Evolutionary conservation across 1,284 basidiomycete species (phyloP).

Genomic region (Rugosomyces carneus): DNA sequence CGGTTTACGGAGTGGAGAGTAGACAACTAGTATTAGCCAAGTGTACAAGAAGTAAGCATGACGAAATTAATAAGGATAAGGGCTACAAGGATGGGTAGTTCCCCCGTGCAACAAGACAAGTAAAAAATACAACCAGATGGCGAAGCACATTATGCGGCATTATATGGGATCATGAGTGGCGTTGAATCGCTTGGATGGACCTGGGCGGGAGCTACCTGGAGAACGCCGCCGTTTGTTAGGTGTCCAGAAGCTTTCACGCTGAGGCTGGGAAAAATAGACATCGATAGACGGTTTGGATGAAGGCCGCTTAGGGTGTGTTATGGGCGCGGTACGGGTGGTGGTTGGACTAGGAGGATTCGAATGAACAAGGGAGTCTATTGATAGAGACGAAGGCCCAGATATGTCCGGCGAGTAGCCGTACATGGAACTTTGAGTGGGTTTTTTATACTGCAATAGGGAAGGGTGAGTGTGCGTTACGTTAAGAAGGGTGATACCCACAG

Average conservation of each 20-base stretch:
- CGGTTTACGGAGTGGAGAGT: not conserved
- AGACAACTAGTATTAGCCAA: not conserved
- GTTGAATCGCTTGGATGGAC: conserved; percentile 18
- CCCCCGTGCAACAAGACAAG: conserved; percentile 7
- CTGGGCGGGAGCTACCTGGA: conserved; percentile 15
- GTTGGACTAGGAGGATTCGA: conserved; percentile 55
- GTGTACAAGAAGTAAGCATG: not conserved
- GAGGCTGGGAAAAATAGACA: conserved; percentile 31
- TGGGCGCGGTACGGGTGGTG: conserved; percentile 16
- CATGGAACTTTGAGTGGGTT: conserved; percentile 17
- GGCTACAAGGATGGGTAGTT: conserved; percentile 15
- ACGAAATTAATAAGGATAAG: conserved; percentile 15
- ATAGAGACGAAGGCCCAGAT: conserved; percentile 35
- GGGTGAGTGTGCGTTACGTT: conserved; percentile 17
- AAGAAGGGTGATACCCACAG: conserved; percentile 35
- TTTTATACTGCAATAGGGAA: conserved; percentile 53
- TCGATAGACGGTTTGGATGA: conserved; percentile 33
- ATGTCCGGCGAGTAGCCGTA: conserved; percentile 17
- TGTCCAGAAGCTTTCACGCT: conserved; percentile 17
- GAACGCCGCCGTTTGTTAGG: conserved; percentile 21
- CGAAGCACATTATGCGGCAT: not conserved
- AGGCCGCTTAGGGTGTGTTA: conserved; percentile 14
- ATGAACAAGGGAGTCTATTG: conserved; percentile 57
- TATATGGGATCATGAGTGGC: conserved; percentile 7
- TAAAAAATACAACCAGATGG: conserved; percentile 17